phyloP scores from a whole-genome alignment of 2,329 filamentous ascomycete species.

The Trichothecium sympodiale region DNA sequence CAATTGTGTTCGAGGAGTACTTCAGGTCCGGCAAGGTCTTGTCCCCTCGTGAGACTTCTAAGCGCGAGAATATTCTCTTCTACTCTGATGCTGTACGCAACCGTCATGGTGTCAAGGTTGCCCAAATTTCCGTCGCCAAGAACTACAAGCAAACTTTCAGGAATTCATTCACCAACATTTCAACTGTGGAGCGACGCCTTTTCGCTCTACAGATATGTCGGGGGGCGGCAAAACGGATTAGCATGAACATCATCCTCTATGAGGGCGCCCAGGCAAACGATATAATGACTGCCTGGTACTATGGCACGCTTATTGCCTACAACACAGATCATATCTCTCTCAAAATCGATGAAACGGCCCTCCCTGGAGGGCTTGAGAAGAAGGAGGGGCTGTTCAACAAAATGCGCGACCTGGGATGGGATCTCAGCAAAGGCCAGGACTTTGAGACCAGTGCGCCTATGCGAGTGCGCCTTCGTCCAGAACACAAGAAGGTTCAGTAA shows the following conservation, averaged over 20 bases:
- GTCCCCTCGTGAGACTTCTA: slow-evolving; percentile 54
- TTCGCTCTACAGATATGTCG: slow-evolving; percentile 3
- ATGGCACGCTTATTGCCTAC: slow-evolving; percentile 25
- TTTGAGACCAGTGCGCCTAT: slow-evolving; percentile 25
- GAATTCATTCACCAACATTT: background rate
- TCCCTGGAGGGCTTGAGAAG: slow-evolving; percentile 14
- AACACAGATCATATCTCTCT: slow-evolving; percentile 14
- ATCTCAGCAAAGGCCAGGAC: slow-evolving; percentile 16
- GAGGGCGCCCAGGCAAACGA: slow-evolving; percentile 16
- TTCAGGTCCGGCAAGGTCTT: slow-evolving; percentile 40
- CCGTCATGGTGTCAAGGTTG: slow-evolving; percentile 12
- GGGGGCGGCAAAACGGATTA: slow-evolving; percentile 6
- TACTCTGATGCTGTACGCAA: slow-evolving; percentile 23
- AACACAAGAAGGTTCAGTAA: slow-evolving; percentile 15
- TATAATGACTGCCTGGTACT: slow-evolving; percentile 24
- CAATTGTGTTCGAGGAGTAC: slow-evolving; percentile 58
- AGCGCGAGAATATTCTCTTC: slow-evolving; percentile 51
- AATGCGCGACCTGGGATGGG: slow-evolving; percentile 19
- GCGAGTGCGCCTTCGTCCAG: slow-evolving; percentile 14
- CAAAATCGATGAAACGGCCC: slow-evolving; percentile 4
- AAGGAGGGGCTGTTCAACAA: slow-evolving; percentile 7
- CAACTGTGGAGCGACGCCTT: too few species aligned
- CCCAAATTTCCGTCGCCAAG: slow-evolving; percentile 27
- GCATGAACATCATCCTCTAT: slow-evolving; percentile 25
- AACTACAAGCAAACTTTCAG: slow-evolving; percentile 26